Evolutionary conservation across 192 early-diverging fungal genomes (phyloP), one percentile per base, ranked within the genome.

Genomic region (Umbelopsis ramanniana): DNA sequence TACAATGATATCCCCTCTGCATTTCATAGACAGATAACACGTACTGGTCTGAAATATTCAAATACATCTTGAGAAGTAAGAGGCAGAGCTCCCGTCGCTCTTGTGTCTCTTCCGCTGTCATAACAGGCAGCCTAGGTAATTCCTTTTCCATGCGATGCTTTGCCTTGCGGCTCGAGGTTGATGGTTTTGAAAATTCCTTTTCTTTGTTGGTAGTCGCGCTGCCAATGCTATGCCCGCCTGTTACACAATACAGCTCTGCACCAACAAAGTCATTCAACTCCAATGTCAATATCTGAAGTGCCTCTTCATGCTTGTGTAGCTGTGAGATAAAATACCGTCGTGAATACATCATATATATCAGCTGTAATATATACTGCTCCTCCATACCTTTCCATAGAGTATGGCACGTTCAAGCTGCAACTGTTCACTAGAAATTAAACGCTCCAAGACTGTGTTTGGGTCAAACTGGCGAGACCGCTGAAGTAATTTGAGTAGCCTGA

Each of bases 221-320:
- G 7, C 83, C 70, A 52, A 74, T 73, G 71, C 79, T 75, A 33
- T 78, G 52, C 23, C 87, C 87, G 57, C 73, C 76, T 21, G 82
- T 82, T 11, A 85, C 73, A 67, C 87, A 89, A 60, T 82, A 84
- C 26, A 78, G 75, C 55, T 89, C 87, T 17, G 80, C 85, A 37
- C 82, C 87, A 37, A 79, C 69, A 78, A 82, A 86, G 66, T 89
- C 87, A n/a, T 71, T 77, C 43, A 87, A 26, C 15, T 79, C 76
- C 48, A 81, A 55, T 10, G 84, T 82, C 71, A 89, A 70, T 29
- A 83, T 79, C 55, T 74, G 23, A 7, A 89, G 71, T 43, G 82
- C 76, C 10, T 83, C 75, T 33, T 86, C 74, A 57, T 83, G 81
- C 35, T 79, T 72, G 22, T 52, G 60, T 35, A 84, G 63, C 87